Base-by-base conservation (phyloP, 1,284 basidiomycete species). In the Ustilago crameri region DNA sequence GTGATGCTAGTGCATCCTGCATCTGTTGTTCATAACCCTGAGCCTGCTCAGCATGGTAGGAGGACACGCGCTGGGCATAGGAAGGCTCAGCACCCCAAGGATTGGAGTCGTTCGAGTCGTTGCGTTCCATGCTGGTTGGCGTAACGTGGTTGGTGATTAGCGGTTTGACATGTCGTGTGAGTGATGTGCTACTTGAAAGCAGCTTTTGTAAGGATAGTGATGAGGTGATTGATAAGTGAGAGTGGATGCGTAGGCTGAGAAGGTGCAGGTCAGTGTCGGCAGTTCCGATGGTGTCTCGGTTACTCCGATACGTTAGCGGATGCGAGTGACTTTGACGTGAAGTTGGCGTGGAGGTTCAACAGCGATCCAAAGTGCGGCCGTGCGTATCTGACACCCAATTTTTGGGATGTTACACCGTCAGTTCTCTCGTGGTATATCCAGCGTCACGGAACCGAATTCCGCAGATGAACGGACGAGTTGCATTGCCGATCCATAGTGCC, bases 41-140 rank as follows among this genome's bases (percentile, higher is more conserved):
- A 22, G 57, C 34, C 35, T 52, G 57, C n/a, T 66, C 41, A 3
- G 35, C 22, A 8, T 62, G 57, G 12, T 46, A 65, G 2, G 68
- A 53, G 2, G 47, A 38, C 3, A 54, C 23, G 9, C 68, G 57
- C 23, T 71, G 53, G 2, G 48, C 50, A 35, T 54, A 62, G 9
- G 62, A 66, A 5, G 68, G 62, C 41, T 60, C 54, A 5, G 58
- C 26, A 3, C 58, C 68, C 68, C 68, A 71, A 15, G 68, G 68
- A 44, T 70, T 70, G 17, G 58, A 67, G 14, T 61, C 58, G 30
- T 44, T 23, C 5, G 64, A 50, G 12, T 56, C 45, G 52, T 60
- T 56, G 44, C 49, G 51, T 49, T 61, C 51, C 65, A 68, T 37
- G 41, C 18, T 53, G 47, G 3, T 22, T 18, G 30, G 30, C 30